A percentile compares a stretch with the other conserved stretches of the same genome.
These are phyloP conservation scores for Spergularia azorica DNA, from an alignment of 179 eudicot genomes.

Conservation along the genomic window DNA sequence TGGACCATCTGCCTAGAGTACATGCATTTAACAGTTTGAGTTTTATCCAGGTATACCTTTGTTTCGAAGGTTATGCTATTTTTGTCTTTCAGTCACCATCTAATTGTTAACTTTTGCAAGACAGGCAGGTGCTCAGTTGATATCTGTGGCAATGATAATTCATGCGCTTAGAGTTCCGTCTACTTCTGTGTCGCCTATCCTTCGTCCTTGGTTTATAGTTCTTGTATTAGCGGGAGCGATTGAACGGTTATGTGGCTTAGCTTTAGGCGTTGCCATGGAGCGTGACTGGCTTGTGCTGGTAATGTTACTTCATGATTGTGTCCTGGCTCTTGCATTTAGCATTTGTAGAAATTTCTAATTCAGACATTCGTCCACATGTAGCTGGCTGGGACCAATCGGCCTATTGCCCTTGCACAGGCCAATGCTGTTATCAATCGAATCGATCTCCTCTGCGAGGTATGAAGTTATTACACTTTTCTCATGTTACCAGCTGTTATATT, in stretches of 20 bases:
- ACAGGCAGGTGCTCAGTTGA: conserved; percentile 82
- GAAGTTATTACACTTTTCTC: not conserved
- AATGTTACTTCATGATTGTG: conserved; percentile 6
- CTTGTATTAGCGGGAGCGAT: conserved; percentile 84
- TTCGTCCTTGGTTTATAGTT: conserved; percentile 80
- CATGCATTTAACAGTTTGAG: conserved; percentile 68
- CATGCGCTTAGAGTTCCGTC: conserved; percentile 56
- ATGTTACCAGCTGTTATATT: not conserved
- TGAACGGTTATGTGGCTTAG: conserved; percentile 89
- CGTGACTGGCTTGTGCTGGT: conserved; percentile 99
- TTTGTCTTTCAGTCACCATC: conserved; percentile 17
- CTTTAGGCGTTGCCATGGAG: conserved; percentile 91
- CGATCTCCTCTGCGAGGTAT: conserved; percentile 92
- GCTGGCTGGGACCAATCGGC: conserved; percentile 92
- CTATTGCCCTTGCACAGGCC: conserved; percentile 94
- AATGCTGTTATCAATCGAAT: conserved; percentile 84
- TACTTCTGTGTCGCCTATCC: conserved; percentile 44
- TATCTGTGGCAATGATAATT: conserved; percentile 85
- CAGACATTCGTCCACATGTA: conserved; percentile 32
- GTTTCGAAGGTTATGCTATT: not conserved
- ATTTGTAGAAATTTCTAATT: conserved; percentile 18
- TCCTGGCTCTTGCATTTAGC: conserved; percentile 1
- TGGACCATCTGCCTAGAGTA: conserved; percentile 89
- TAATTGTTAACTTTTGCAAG: conserved; percentile 22
- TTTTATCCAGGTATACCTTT: conserved; percentile 57